Evolutionary conservation across 306 rosid species (phyloP).

Genomic region (Heteromeles arbutifolia): DNA sequence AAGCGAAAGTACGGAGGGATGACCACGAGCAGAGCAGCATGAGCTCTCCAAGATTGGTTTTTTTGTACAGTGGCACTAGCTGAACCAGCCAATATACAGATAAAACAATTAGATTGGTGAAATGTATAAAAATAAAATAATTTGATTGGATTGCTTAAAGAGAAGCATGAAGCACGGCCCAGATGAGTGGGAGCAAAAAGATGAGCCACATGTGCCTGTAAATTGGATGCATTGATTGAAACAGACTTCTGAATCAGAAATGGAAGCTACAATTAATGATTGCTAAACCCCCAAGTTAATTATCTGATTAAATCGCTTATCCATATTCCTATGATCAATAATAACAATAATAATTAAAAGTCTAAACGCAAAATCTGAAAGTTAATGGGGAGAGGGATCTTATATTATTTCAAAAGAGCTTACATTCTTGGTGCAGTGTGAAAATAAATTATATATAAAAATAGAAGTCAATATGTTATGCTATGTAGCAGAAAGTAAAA

Average conservation of each 20-base stretch:
- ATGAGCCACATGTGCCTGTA: conserved; percentile 12
- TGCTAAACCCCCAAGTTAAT: neutral
- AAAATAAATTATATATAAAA: neutral
- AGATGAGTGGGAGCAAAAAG: neutral
- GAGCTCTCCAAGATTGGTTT: neutral
- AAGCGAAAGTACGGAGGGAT: neutral
- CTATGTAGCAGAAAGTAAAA: neutral
- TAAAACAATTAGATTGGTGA: neutral
- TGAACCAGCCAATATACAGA: neutral
- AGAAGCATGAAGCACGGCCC: conserved; percentile 2
- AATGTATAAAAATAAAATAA: neutral
- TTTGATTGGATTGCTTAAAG: neutral
- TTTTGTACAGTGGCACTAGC: neutral
- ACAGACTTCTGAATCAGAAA: neutral
- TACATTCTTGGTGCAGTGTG: neutral
- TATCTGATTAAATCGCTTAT: neutral
- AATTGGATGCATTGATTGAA: neutral
- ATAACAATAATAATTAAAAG: neutral
- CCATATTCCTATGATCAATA: neutral
- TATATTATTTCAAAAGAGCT: neutral
- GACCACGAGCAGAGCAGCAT: neutral
- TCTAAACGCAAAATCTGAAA: neutral
- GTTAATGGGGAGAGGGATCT: neutral
- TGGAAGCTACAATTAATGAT: neutral
- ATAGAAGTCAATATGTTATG: neutral